Percentiles rank a stretch among this genome's conserved stretches.
These are phyloP conservation scores for Austropuccinia psidii DNA, from an alignment of 1,284 basidiomycete species.

Conservation along the genomic window DNA sequence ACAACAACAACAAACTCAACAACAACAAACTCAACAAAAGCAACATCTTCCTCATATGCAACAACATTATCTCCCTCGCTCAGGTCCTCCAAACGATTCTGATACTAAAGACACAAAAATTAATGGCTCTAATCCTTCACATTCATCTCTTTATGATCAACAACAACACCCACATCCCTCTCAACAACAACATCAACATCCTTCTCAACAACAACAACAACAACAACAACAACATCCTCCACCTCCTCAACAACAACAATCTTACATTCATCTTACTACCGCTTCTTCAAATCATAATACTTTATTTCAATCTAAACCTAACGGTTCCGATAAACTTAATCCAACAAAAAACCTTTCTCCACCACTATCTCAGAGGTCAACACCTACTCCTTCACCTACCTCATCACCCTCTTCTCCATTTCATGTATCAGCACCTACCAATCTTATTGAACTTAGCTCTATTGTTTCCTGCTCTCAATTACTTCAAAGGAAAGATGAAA, in stretches of 20 bases:
- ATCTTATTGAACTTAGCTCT: conserved; percentile 19
- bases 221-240: neutral
- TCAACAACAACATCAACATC: no score
- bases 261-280: neutral
- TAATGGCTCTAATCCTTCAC: conserved; percentile 4
- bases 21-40: no score
- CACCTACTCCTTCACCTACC: conserved; percentile 18
- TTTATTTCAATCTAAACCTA: neutral
- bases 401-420: conserved; percentile 7
- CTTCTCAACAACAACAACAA: neutral
- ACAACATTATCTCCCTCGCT: conserved; percentile 21
- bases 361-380: conserved; percentile 3
- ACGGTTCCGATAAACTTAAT: neutral
- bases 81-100: neutral
- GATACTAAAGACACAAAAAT: conserved; percentile 6
- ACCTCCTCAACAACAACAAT: neutral
- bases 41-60: conserved; percentile 14
- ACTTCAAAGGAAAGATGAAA: conserved; percentile 20
- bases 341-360: neutral
- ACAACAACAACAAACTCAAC: neutral
- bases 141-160: conserved; percentile 6
- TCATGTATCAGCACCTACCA: conserved; percentile 3
- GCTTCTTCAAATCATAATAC: neutral
- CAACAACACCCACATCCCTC: conserved; percentile 1
- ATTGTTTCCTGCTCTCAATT: conserved; percentile 24